A percentile compares a stretch with the other conserved stretches of the same genome.
phyloP scores from a whole-genome alignment of 345 rosid species.

The Trapa incisa region DNA sequence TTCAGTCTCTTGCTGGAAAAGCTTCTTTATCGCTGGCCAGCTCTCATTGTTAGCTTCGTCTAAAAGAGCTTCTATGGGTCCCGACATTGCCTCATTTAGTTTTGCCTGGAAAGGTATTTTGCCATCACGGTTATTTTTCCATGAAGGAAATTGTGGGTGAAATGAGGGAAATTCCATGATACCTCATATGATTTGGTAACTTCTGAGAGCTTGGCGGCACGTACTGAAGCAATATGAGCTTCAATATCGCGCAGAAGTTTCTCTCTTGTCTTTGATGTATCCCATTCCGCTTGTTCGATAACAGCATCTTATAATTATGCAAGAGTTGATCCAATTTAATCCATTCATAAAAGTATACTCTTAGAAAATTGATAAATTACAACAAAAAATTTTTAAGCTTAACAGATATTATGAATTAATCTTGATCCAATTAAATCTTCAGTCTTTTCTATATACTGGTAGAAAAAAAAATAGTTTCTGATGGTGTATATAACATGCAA shows the following conservation, averaged over 20 bases:
- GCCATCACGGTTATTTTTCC: not conserved
- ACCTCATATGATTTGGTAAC: slow-evolving; percentile 71
- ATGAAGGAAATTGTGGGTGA: not conserved
- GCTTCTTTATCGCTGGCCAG: slow-evolving; percentile 84
- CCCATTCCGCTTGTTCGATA: slow-evolving; percentile 87
- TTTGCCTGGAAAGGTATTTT: slow-evolving; percentile 34
- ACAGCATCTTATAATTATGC: slow-evolving; percentile 48
- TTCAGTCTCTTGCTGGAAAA: slow-evolving; percentile 51
- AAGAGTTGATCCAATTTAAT: not conserved
- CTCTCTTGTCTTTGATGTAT: slow-evolving; percentile 59
- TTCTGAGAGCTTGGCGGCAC: slow-evolving; percentile 68
- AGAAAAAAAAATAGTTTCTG: too few species aligned
- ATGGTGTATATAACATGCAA: not conserved
- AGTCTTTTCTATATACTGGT: not conserved
- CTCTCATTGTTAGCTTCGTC: slow-evolving; percentile 79
- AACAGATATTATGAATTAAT: too few species aligned
- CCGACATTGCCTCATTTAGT: slow-evolving; percentile 59
- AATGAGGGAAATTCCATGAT: not conserved
- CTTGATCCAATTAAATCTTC: not conserved
- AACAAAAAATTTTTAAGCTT: not conserved
- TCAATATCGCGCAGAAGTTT: slow-evolving; percentile 83
- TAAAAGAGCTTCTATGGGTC: slow-evolving; percentile 83
- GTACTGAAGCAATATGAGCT: slow-evolving; percentile 71
- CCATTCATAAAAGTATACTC: not conserved
- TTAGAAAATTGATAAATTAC: not conserved